phyloP scores from a whole-genome alignment of 768 basidiomycete genomes.

The Heimioporus sp. region DNA sequence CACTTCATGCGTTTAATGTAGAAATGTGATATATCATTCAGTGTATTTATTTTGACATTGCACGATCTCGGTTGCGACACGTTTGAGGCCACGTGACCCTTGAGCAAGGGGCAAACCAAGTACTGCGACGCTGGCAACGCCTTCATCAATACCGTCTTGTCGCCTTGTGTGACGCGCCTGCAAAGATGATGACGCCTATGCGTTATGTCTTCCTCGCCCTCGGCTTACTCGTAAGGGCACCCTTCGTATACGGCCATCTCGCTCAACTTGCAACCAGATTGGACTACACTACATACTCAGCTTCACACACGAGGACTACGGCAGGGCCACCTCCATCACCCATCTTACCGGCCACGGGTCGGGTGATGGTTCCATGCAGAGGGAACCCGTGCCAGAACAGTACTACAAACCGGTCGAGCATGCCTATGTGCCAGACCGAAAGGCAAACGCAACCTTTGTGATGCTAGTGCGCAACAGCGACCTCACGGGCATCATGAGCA shows the following conservation, averaged over 20 bases:
- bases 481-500: conserved; percentile 53
- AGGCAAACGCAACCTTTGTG: conserved; percentile 81
- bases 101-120: background rate
- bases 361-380: conserved; percentile 43
- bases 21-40: background rate
- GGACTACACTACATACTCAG: conserved; percentile 41
- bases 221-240: conserved; percentile 42
- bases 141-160: background rate
- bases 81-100: conserved; percentile 2
- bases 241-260: conserved; percentile 2
- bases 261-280: conserved; percentile 25
- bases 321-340: conserved; percentile 40
- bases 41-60: background rate
- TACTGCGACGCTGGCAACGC: too few relatives aligned
- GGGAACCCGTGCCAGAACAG: conserved; percentile 56
- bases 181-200: conserved; percentile 58
- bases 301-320: conserved; percentile 42
- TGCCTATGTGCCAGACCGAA: conserved; percentile 44
- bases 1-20: conserved; percentile 29
- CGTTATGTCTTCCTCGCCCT: conserved; percentile 53
- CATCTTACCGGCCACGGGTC: conserved; percentile 26
- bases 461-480: conserved; percentile 74
- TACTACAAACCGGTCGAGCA: conserved; percentile 47
- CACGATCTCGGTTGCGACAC: background rate
- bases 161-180: background rate